Conservation (phyloP, 2,329 filamentous ascomycete genomes). For the Arthrobotrys conoides region DNA sequence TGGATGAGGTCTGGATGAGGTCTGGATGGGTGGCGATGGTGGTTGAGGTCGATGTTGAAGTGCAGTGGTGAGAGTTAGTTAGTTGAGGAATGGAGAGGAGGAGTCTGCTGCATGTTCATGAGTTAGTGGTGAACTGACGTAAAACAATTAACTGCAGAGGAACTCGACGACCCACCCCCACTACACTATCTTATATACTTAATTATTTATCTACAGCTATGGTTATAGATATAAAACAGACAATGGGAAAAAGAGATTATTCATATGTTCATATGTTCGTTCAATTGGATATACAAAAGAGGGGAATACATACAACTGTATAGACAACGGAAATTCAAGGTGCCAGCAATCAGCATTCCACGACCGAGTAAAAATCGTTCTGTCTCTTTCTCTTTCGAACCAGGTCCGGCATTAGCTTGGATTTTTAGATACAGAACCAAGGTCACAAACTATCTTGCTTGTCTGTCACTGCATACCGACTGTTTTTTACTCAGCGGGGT, state of each 20-base stretch:
- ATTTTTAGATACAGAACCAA: background rate
- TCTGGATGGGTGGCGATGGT: background rate
- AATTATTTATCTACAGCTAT: background rate
- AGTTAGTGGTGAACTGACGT: background rate
- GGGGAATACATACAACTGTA: background rate
- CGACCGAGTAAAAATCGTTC: background rate
- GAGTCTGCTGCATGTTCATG: no score
- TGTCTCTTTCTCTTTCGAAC: background rate
- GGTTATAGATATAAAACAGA: no score
- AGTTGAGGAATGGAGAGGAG: no score
- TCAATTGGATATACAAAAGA: slow-evolving; percentile 4
- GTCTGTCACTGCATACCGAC: background rate
- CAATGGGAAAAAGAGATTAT: no score
- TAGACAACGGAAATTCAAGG: slow-evolving; percentile 14
- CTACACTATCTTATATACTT: background rate
- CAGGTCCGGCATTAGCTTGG: slow-evolving; percentile 11
- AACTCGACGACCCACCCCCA: background rate
- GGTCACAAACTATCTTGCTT: background rate
- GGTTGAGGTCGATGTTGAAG: background rate
- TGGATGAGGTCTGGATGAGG: background rate
- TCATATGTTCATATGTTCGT: no score
- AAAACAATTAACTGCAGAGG: background rate
- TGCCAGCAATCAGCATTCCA: slow-evolving; percentile 42
- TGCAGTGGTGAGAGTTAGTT: background rate
- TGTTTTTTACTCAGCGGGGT: no score